These are phyloP conservation scores for Balansia obtecta DNA, from an alignment of 2,329 filamentous ascomycete genomes.

Conservation along the genomic window DNA sequence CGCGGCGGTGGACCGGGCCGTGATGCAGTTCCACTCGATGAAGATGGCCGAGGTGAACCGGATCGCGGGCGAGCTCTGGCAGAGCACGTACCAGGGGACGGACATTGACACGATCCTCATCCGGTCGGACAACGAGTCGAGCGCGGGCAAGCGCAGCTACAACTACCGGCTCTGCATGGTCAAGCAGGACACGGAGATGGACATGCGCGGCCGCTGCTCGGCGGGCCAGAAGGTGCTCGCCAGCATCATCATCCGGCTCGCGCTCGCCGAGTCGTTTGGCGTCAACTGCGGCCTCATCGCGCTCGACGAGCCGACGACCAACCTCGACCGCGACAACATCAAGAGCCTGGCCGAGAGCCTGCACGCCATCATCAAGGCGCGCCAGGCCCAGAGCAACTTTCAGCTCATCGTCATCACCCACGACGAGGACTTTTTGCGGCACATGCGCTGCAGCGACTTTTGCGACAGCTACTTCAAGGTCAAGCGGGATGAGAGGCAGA, in stretches of 20 bases:
- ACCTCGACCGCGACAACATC: slow-evolving; percentile 92
- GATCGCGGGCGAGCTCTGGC: slow-evolving; percentile 94
- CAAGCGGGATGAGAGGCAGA: slow-evolving; percentile 69
- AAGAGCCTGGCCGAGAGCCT: slow-evolving; percentile 73
- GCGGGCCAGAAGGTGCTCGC: slow-evolving; percentile 95
- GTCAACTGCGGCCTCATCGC: slow-evolving; percentile 93
- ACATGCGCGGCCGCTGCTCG: slow-evolving; percentile 96
- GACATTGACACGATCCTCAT: slow-evolving; percentile 96
- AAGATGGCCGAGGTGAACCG: slow-evolving; percentile 99
- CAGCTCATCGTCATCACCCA: slow-evolving; percentile 98
- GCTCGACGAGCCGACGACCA: slow-evolving; percentile 94
- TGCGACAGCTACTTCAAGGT: slow-evolving; percentile 87
- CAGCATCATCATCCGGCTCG: slow-evolving; percentile 92
- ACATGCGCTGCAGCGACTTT: slow-evolving; percentile 92
- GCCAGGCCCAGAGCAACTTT: slow-evolving; percentile 83
- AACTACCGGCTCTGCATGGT: slow-evolving; percentile 98
- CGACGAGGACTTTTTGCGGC: slow-evolving; percentile 86
- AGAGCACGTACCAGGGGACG: slow-evolving; percentile 89
- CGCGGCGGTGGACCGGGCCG: slow-evolving; percentile 80
- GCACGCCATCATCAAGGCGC: slow-evolving; percentile 73
- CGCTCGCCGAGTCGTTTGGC: slow-evolving; percentile 91
- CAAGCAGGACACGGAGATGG: slow-evolving; percentile 95
- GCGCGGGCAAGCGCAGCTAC: slow-evolving; percentile 65
- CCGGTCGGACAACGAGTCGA: slow-evolving; percentile 74
- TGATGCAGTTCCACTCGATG: slow-evolving; percentile 90